Base-by-base conservation (phyloP, 2,329 filamentous ascomycete genomes). In the Sordariomycetes sp. region DNA sequence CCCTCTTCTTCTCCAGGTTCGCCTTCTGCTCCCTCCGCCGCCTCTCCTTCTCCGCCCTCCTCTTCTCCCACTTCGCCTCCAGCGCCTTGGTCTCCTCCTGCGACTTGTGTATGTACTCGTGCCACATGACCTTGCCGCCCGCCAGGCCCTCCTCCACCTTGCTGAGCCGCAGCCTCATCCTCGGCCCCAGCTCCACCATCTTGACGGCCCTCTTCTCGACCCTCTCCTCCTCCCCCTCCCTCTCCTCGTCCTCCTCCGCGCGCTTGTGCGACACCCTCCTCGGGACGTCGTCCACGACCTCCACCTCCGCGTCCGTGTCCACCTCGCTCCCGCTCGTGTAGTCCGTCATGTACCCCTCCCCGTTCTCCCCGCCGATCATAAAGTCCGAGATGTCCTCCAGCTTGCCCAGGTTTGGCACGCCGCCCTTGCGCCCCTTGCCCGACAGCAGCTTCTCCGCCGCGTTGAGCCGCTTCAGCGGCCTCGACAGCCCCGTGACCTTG, bases 121-220 rank as follows among this genome's bases (percentile, higher is more conserved):
- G 94, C 94, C 94, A 99, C 88, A 99, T 89, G 59, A 96, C 82
- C 70, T 90, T 94, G 55, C 94, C 94, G 28, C 82, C 81, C 66
- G 91, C 97, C 7, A 97, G 73, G 1, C 93, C 94, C 65, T 99
- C 94, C 69, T 99, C 94, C 4, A 99, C 92, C 75, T 99, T 99
- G 58, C 90, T 92, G 73, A 99, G 77, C 35, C 93, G 85, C 48
- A 99, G 75, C 61, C 83, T 87, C 88, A 99, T 87, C 58, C 94
- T 84, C 1, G 94, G 94, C 0, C 94, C 94, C 0, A 99, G 76
- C 73, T 99, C 94, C 3, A 96, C 86, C 7, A 99, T 78, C 70
- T 96, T 97, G 24, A 99, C 89, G 0, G 89, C 92, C 52, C 90
- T 84, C 65, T 90, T 89, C 72, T 96, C 89, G 7, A 95, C 87